Base-by-base conservation (phyloP, 345 rosid species). In the Eucalyptus globulus region DNA sequence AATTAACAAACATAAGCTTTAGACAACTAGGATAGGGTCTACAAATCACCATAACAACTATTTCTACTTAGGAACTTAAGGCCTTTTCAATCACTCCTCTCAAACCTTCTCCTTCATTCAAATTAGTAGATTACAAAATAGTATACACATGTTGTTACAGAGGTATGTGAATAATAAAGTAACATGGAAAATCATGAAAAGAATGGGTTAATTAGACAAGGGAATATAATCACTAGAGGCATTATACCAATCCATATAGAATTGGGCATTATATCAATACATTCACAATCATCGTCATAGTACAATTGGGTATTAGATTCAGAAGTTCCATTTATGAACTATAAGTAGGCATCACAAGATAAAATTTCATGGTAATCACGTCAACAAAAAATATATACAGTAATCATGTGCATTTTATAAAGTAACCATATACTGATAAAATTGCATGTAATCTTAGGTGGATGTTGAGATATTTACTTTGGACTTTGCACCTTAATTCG, bases 401-500 rank as follows among this genome's bases (percentile, higher is more conserved):
- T 37, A 37, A 19, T 37, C 7, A 86, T 86, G 40, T 31, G 87
- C 87, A 50, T 86, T 50, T n/a, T 16, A 51, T 29, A n/a, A 50
- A n/a, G 40, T n/a, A 47, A 19, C 65, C 60, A 86, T 47, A 87
- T 9, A n/a, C 21, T 65, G 44, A 49, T 87, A 37, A 37, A 87
- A 87, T 40, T 47, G 34, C 37, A 40, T 47, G 58, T 37, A 56
- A 86, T 51, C 54, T 51, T 14, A 51, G 89, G 89, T 29, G 87
- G 87, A 49, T 58, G 49, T 88, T 80, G 45, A 91, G 60, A 80
- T 60, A 90, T 87, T 90, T 88, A 97, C 99, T 92, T 93, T 54
- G 90, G 90, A 40, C 89, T 92, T 88, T 93, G 93, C 72, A 92
- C 93, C 87, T 92, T 92, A 90, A 97, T 92, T 88, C 94, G 92